phyloP scores from a whole-genome alignment of 1,284 basidiomycete species.

The Tilletia indica region DNA sequence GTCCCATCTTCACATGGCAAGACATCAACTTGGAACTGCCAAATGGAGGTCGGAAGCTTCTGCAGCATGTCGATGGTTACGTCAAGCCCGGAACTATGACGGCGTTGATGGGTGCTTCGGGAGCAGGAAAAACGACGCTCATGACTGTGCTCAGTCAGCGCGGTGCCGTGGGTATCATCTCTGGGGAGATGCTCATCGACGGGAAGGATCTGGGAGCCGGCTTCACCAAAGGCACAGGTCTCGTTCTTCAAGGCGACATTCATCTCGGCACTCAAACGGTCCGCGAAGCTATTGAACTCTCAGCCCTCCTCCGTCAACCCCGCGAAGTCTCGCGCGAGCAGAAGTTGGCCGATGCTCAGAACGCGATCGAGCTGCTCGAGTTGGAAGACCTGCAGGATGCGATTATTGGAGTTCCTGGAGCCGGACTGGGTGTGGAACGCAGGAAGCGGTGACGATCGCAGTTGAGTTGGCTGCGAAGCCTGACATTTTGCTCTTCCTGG shows the following conservation, averaged over 20 bases:
- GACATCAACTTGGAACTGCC: constrained; percentile 27
- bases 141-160: constrained; percentile 29
- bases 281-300: constrained; percentile 45
- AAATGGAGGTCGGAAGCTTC: constrained; percentile 26
- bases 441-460: constrained; percentile 48
- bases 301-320: constrained; percentile 44
- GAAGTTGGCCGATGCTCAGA: constrained; percentile 37
- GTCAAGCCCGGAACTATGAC: constrained; percentile 28
- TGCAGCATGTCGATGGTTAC: constrained; percentile 30
- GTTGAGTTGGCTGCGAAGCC: constrained; percentile 50
- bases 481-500: constrained; percentile 48
- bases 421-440: constrained; percentile 42
- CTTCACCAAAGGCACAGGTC: constrained; percentile 28
- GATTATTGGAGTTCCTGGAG: constrained; percentile 41
- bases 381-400: constrained; percentile 39
- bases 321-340: constrained; percentile 32
- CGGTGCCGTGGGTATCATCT: constrained; percentile 21
- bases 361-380: constrained; percentile 42
- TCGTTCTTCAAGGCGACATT: constrained; percentile 36
- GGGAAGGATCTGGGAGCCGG: constrained; percentile 26
- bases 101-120: constrained; percentile 25
- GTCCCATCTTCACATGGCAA: constrained; percentile 30
- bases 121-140: constrained; percentile 31
- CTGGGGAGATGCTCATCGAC: constrained; percentile 28
- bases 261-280: constrained; percentile 44